Evolutionary conservation across 2,329 filamentous ascomycete species (phyloP).

Genomic region (Pseudogymnoascus destructans): DNA sequence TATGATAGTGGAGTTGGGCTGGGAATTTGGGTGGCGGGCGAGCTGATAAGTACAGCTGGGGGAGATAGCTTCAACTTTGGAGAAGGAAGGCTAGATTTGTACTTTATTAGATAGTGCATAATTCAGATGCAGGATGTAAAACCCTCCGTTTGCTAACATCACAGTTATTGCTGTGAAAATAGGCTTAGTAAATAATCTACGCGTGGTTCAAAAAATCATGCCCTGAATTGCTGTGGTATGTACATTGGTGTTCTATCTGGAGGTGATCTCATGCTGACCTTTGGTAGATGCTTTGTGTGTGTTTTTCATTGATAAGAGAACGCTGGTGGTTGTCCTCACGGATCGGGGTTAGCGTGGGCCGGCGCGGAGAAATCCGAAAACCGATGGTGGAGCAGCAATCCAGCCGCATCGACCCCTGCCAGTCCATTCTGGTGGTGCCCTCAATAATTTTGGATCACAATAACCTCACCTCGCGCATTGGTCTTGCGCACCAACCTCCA

Average conservation of each 20-base stretch:
- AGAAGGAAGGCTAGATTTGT: slow-evolving; percentile 22
- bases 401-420: slow-evolving; percentile 6
- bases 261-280: not conserved
- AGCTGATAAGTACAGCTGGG: slow-evolving; percentile 8
- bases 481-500: slow-evolving; percentile 1
- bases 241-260: not conserved
- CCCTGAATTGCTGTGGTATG: not conserved
- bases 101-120: slow-evolving; percentile 23
- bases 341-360: not conserved
- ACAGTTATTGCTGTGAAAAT: not conserved
- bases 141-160: not conserved
- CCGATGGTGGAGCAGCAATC: not conserved
- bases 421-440: slow-evolving; percentile 5
- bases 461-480: slow-evolving; percentile 5
- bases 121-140: slow-evolving; percentile 7
- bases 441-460: slow-evolving; percentile 9
- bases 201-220: not conserved
- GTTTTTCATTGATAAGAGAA: not conserved
- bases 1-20: not conserved
- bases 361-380: slow-evolving; percentile 5
- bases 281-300: not conserved
- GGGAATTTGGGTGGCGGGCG: not conserved
- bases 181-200: not conserved
- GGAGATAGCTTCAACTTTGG: slow-evolving; percentile 7
- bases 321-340: not conserved